phyloP scores from a whole-genome alignment of 140 eudicot genomes.

The Ambrosia hybrid region DNA sequence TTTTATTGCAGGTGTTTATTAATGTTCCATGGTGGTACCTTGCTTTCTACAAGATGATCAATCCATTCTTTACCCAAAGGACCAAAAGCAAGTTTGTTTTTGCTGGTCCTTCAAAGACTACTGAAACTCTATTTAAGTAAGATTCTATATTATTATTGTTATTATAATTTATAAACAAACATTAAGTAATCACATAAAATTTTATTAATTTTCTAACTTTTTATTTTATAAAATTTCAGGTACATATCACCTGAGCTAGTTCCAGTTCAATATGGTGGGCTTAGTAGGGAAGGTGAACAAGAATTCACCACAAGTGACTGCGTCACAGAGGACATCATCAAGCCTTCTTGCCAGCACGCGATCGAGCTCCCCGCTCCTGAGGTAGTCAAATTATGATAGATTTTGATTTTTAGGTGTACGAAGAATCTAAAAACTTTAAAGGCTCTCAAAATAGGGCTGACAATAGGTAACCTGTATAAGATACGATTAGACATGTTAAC shows the following conservation, averaged over 20 bases:
- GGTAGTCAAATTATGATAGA: constrained; percentile 33
- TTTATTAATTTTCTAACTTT: constrained; percentile 3
- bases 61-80: constrained; percentile 82
- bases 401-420: neutral
- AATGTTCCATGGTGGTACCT: constrained; percentile 99
- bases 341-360: constrained; percentile 60
- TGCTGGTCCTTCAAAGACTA: constrained; percentile 66
- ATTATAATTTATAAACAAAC: neutral
- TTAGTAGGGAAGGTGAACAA: constrained; percentile 67
- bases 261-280: constrained; percentile 83
- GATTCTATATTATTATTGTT: neutral
- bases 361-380: constrained; percentile 67
- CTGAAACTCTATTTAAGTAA: constrained; percentile 86
- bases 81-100: constrained; percentile 74
- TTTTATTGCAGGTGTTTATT: constrained; percentile 64
- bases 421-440: no score
- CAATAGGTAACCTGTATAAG: no score
- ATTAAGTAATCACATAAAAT: neutral
- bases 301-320: constrained; percentile 56
- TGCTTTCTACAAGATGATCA: constrained; percentile 85
- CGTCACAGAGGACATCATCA: constrained; percentile 60
- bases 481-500: no score
- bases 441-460: no score
- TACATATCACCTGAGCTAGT: constrained; percentile 70
- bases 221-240: constrained; percentile 28